Percentiles rank a stretch among this genome's conserved stretches.
phyloP scores from a whole-genome alignment of 192 early-diverging fungal genomes.

The Coemansia sp. region DNA sequence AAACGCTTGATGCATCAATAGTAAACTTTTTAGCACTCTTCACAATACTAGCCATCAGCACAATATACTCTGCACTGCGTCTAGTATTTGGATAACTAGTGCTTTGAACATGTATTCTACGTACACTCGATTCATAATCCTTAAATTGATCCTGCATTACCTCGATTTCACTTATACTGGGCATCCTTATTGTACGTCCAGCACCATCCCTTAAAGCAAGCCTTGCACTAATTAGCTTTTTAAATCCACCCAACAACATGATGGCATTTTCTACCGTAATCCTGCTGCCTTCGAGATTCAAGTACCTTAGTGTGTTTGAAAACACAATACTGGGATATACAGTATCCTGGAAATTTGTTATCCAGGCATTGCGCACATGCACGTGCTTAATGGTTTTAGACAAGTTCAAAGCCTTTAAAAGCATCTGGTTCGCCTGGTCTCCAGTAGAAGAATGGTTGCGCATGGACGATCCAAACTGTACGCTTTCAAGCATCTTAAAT shows the following conservation, averaged over 20 bases:
- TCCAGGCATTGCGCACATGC: background rate
- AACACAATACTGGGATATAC: background rate
- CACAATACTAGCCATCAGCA: background rate
- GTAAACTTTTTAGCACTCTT: background rate
- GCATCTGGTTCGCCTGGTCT: background rate
- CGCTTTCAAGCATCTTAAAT: background rate
- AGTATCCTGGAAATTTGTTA: background rate
- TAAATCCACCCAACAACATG: background rate
- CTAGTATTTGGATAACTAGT: background rate
- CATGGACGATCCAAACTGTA: background rate
- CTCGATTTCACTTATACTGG: background rate
- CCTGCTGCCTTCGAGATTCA: background rate
- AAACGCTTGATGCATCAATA: background rate
- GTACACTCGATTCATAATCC: background rate
- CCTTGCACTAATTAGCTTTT: background rate
- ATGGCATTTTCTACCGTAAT: background rate
- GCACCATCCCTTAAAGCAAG: background rate
- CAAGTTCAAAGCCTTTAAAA: background rate
- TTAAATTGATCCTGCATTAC: background rate
- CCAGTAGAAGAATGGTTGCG: background rate
- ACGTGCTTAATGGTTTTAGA: background rate
- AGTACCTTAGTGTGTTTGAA: background rate
- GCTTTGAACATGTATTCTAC: background rate
- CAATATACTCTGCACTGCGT: background rate
- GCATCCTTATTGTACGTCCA: background rate